phyloP scores from a whole-genome alignment of 768 basidiomycete species.

The Rhizopogon vulgaris region DNA sequence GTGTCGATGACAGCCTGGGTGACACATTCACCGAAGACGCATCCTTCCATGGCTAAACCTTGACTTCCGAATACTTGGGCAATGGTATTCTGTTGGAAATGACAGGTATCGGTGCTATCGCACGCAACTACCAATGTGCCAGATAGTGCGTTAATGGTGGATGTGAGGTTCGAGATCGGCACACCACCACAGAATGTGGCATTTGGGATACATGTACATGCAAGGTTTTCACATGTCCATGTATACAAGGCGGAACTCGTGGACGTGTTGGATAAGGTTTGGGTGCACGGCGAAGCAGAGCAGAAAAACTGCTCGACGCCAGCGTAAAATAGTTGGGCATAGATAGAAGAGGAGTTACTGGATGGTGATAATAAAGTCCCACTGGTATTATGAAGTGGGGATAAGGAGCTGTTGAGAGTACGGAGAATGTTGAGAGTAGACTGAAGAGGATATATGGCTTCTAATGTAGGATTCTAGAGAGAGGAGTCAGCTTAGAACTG shows the following conservation, averaged over 20 bases:
- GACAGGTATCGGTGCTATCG: conserved; percentile 53
- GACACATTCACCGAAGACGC: conserved; percentile 87
- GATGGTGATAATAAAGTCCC: conserved; percentile 35
- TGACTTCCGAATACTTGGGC: conserved; percentile 60
- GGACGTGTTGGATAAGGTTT: conserved; percentile 39
- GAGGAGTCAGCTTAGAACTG: not conserved
- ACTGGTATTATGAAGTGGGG: conserved; percentile 42
- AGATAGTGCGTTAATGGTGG: conserved; percentile 55
- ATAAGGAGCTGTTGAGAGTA: conserved; percentile 60
- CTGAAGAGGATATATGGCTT: conserved; percentile 63
- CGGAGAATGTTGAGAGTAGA: conserved; percentile 78
- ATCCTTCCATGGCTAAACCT: conserved; percentile 70
- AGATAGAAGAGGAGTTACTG: conserved; percentile 47
- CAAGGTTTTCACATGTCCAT: conserved; percentile 70
- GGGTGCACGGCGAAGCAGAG: conserved; percentile 60
- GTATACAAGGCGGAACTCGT: conserved; percentile 31
- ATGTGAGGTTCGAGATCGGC: conserved; percentile 41
- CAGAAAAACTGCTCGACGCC: conserved; percentile 90
- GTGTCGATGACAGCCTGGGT: conserved; percentile 71
- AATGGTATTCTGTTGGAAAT: conserved; percentile 72
- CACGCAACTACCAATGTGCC: conserved; percentile 72
- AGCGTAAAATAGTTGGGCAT: conserved; percentile 71
- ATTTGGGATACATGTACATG: conserved; percentile 65
- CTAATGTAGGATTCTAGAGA: conserved; percentile 75
- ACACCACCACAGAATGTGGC: conserved; percentile 72